These are phyloP conservation scores for Sclerotinia subarctica DNA, from an alignment of 2,329 filamentous ascomycete genomes.

Conservation along the genomic window DNA sequence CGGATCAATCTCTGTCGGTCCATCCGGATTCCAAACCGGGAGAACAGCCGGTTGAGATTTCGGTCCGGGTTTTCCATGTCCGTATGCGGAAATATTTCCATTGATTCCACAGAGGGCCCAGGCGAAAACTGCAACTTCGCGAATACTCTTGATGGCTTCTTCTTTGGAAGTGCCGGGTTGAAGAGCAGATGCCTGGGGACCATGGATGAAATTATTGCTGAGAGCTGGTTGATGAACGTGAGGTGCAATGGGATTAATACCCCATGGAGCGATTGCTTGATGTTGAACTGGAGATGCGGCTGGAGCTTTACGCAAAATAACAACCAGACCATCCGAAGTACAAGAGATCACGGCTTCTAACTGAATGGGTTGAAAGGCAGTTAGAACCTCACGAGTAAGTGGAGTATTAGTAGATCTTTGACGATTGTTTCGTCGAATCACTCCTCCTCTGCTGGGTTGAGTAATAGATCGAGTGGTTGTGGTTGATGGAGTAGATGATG, in stretches of 20 bases:
- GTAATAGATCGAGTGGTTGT: slow-evolving; percentile 31
- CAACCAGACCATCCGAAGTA: slow-evolving; percentile 82
- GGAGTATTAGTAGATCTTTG: neutral
- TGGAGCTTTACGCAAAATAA: slow-evolving; percentile 71
- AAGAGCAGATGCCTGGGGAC: slow-evolving; percentile 43
- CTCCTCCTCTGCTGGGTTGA: slow-evolving; percentile 35
- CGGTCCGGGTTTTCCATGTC: slow-evolving; percentile 59
- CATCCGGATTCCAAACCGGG: slow-evolving; percentile 55
- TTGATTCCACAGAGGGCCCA: slow-evolving; percentile 82
- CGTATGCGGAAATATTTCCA: slow-evolving; percentile 64
- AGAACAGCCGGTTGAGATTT: slow-evolving; percentile 60
- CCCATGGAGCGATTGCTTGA: slow-evolving; percentile 71
- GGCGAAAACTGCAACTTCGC: slow-evolving; percentile 83
- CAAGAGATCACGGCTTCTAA: slow-evolving; percentile 89
- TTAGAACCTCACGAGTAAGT: slow-evolving; percentile 29
- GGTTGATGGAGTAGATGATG: slow-evolving; percentile 40
- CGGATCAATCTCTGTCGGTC: slow-evolving; percentile 34
- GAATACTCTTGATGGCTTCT: slow-evolving; percentile 68
- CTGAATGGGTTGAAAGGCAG: slow-evolving; percentile 52
- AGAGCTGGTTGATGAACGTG: slow-evolving; percentile 39
- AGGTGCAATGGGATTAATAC: slow-evolving; percentile 59
- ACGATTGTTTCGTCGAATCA: slow-evolving; percentile 27
- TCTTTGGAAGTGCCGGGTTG: slow-evolving; percentile 51
- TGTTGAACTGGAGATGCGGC: slow-evolving; percentile 58
- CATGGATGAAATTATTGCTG: slow-evolving; percentile 45